Base-by-base conservation (phyloP, 176 grass and related monocot species). In the Thinopyrum elongatum region DNA sequence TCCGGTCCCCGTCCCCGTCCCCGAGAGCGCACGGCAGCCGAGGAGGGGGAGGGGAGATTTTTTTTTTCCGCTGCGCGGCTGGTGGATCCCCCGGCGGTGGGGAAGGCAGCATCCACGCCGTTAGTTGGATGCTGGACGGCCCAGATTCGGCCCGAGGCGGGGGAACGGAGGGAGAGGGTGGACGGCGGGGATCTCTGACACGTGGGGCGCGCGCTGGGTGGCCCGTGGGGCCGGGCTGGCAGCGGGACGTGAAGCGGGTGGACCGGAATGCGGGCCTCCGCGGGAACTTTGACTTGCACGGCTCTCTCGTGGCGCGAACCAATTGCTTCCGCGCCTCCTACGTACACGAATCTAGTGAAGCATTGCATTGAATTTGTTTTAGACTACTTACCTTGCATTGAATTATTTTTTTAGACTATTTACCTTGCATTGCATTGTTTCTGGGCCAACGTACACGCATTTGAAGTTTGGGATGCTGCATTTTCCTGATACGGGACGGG, bases 1-100 rank as follows among this genome's bases (percentile, higher is more conserved):
- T 87, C 89, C 76, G 75, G 44, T 21, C 39, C 80, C 53, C 53
- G 47, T 51, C 49, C 89, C 75, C 67, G 44, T 21, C 39, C 80
- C 49, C 80, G 74, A 57, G 26, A 35, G 26, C 22, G 47, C 53
- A 72, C 89, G 26, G 17, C 19, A 64, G 21, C 1, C 5, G 23
- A 15, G 61, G 29, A 57, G 69, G 11, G 44, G 31, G 8, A 22
- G 59, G 16, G 3, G 38, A 26, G 46, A 33, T 62, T 63, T 84
- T 80, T n/a, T 77, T 87, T 35, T 12, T 27, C 15, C 27, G 53
- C 19, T 58, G 53, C 4, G 63, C 2, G 70, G 86, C 46, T 61
- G 31, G 42, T 34, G 31, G 79, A 68, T 57, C 74, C 42, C 19
- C 81, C 69, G 28, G 27, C 36, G 28, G 13, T 27, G 85, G 1